phyloP scores from a whole-genome alignment of 345 rosid genomes.

The Melaleuca quinquenervia region DNA sequence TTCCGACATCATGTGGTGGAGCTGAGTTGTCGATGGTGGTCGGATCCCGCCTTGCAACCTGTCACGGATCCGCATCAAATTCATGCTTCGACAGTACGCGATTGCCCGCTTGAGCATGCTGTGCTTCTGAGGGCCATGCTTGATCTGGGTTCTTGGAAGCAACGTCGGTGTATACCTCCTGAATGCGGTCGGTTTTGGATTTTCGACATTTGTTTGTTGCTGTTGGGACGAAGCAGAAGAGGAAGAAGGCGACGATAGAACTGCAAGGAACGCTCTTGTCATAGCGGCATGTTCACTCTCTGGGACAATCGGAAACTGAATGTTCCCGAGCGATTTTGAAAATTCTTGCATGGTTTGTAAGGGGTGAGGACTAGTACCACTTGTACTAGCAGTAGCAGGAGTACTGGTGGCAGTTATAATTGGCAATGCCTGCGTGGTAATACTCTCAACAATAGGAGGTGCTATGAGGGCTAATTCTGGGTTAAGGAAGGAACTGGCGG shows the following conservation, averaged over 20 bases:
- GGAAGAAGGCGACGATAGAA: slow-evolving; percentile 46
- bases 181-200: slow-evolving; percentile 26
- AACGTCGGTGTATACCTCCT: slow-evolving; percentile 16
- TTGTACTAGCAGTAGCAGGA: not conserved
- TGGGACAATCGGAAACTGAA: slow-evolving; percentile 14
- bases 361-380: slow-evolving; percentile 8
- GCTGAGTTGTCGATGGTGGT: slow-evolving; percentile 31
- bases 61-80: slow-evolving; percentile 21
- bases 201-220: slow-evolving; percentile 2
- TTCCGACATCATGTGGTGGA: slow-evolving; percentile 90
- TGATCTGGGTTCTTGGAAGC: not conserved
- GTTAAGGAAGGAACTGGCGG: not conserved
- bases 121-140: slow-evolving; percentile 5
- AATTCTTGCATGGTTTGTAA: slow-evolving; percentile 22
- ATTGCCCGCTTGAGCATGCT: slow-evolving; percentile 49
- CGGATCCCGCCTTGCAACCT: slow-evolving; percentile 12
- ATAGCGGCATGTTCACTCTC: slow-evolving; percentile 45
- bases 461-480: not conserved
- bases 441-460: not conserved
- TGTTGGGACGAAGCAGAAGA: slow-evolving; percentile 17
- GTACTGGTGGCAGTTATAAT: not conserved
- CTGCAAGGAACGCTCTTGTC: slow-evolving; percentile 59
- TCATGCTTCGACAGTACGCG: slow-evolving; percentile 25
- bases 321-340: slow-evolving; percentile 6
- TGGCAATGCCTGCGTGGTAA: slow-evolving; percentile 3